phyloP scores from a whole-genome alignment of 345 rosid species.

The Eucalyptus lansdowneana region DNA sequence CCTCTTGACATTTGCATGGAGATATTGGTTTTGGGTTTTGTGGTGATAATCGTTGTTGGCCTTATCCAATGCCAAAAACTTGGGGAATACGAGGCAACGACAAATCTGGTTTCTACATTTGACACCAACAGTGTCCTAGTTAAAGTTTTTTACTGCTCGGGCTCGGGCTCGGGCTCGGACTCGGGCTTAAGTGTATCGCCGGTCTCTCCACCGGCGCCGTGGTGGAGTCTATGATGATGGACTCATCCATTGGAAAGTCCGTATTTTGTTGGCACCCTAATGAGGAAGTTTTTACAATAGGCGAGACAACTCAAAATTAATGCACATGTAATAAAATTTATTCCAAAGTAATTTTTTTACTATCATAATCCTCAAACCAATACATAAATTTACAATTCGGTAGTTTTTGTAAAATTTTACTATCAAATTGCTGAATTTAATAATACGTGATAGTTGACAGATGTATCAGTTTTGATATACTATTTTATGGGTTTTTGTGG shows the following conservation, averaged over 20 bases:
- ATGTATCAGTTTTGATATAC: too few species aligned
- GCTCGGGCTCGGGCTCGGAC: too few species aligned
- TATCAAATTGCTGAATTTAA: accelerated
- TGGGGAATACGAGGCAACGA: background rate
- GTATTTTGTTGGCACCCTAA: too few species aligned
- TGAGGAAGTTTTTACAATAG: too few species aligned
- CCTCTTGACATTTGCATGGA: background rate
- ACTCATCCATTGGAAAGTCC: background rate
- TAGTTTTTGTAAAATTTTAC: too few species aligned
- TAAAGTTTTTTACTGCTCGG: background rate
- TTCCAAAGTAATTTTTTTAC: too few species aligned
- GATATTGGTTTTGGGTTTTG: background rate
- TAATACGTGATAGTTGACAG: accelerated
- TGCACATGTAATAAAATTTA: too few species aligned
- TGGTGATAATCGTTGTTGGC: background rate
- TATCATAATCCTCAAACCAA: too few species aligned
- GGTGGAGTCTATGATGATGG: background rate
- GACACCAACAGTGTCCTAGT: background rate
- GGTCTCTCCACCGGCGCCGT: background rate
- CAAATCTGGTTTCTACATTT: background rate
- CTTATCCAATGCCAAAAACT: background rate
- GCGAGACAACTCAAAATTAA: too few species aligned
- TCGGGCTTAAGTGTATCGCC: background rate
- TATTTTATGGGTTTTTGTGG: too few species aligned
- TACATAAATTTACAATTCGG: accelerated